Base-by-base conservation (phyloP, 345 rosid species). In the Populus nigra region DNA sequence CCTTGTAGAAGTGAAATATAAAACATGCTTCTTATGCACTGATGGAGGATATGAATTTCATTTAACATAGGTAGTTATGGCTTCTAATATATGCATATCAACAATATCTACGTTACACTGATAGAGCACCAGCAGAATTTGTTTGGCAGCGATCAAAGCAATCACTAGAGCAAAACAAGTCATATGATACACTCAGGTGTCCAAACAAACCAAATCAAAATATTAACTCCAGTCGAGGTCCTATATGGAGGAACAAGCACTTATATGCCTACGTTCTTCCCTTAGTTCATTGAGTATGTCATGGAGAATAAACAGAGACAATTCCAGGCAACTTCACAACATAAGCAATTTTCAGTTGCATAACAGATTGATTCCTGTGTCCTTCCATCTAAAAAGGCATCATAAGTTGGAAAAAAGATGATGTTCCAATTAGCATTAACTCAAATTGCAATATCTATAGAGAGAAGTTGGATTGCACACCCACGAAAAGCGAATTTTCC, bases 401-500 rank as follows among this genome's bases (percentile, higher is more conserved):
- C 27, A 10, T 10, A 41, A 9, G 45, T 41, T 41, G 45, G 45
- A 41, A 41, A 41, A 41, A 41, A 39, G 43, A 39, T 39, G 12
- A 39, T 39, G 43, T 39, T 39, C 43, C 43, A 39, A 39, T 39
- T 9, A 39, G 9, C 43, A 75, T 72, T 50, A 72, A 73, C 18
- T n/a, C 35, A 74, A 61, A 15, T 39, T 39, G 43, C 43, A 39
- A 39, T 20, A 61, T 45, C 43, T 3, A 38, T 9, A 9, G 23
- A 68, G 11, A 72, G 22, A n/a, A 50, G 27, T 68, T 15, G 36
- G 31, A 70, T 53, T 62, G 43, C 91, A 75, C 83, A 88, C 94
- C 86, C 71, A 13, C 68, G 76, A 70, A 91, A 91, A 62, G 77
- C 47, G 53, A 81, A 55, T 79, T 84, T 90, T 47, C 96, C 91